A percentile compares a stretch with the other conserved stretches of the same genome.
Evolutionary conservation across 805 yeast genomes (phyloP).

Genomic region (Yamadazyma scolyti): DNA sequence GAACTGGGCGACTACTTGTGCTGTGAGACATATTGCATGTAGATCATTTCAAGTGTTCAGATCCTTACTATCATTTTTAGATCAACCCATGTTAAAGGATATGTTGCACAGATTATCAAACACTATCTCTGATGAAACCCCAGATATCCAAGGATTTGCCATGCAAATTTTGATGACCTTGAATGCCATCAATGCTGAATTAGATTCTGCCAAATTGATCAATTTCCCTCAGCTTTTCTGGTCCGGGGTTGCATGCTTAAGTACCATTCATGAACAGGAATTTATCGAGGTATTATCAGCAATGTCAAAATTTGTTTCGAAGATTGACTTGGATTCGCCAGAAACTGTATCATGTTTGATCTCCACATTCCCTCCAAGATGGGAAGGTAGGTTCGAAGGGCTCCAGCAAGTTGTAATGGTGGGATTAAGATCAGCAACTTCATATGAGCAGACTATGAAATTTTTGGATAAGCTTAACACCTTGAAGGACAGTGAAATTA

Average conservation of each 20-base stretch:
- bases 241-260: constrained; percentile 89
- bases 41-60: constrained; percentile 92
- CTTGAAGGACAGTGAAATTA: constrained; percentile 67
- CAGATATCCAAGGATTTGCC: constrained; percentile 93
- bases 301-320: constrained; percentile 75
- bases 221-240: constrained; percentile 93
- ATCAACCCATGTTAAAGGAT: constrained; percentile 85
- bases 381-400: constrained; percentile 95
- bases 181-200: constrained; percentile 85
- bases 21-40: constrained; percentile 95
- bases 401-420: constrained; percentile 72
- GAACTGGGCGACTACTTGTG: constrained; percentile 95
- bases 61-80: constrained; percentile 74
- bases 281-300: constrained; percentile 84
- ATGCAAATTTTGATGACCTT: constrained; percentile 96
- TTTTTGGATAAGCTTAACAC: constrained; percentile 69
- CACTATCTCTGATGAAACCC: constrained; percentile 84
- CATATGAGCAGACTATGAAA: constrained; percentile 73
- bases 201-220: constrained; percentile 71
- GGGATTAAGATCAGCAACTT: constrained; percentile 78
- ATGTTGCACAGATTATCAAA: constrained; percentile 91
- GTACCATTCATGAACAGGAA: constrained; percentile 89
- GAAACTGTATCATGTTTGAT: constrained; percentile 81
- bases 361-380: constrained; percentile 85
- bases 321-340: constrained; percentile 79